phyloP scores from a whole-genome alignment of 495 filamentous ascomycete species.

The Neurospora sp. region DNA sequence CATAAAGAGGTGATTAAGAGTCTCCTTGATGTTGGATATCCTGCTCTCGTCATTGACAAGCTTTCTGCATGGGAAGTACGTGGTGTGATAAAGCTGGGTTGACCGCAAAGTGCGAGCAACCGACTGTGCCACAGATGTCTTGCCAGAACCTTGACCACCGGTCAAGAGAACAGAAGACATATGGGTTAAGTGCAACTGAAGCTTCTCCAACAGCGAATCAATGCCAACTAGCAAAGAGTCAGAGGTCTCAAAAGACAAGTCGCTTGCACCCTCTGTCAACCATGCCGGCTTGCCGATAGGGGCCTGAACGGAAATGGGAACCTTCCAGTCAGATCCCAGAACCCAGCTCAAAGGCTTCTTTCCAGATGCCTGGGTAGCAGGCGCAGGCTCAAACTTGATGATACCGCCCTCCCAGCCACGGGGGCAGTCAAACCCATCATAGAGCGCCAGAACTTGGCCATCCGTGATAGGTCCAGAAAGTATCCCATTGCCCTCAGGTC shows the following conservation, averaged over 20 bases:
- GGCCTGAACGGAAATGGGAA: conserved; percentile 61
- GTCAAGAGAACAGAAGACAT: conserved; percentile 82
- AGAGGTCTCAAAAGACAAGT: conserved; percentile 41
- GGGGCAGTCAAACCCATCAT: conserved; percentile 26
- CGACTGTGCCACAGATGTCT: conserved; percentile 57
- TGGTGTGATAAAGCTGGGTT: conserved; percentile 61
- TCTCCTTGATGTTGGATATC: conserved; percentile 84
- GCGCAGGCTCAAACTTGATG: conserved; percentile 56
- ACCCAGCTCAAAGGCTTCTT: conserved; percentile 59
- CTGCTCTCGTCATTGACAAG: conserved; percentile 82
- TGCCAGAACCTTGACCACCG: conserved; percentile 81
- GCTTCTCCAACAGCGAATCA: conserved; percentile 60
- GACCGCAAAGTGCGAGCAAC: conserved; percentile 56
- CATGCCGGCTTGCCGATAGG: conserved; percentile 53
- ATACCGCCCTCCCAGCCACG: conserved; percentile 65
- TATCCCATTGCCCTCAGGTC: conserved; percentile 46
- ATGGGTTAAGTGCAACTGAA: conserved; percentile 63
- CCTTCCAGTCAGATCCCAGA: conserved; percentile 61
- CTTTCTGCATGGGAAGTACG: conserved; percentile 73
- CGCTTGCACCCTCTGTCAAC: conserved; percentile 32
- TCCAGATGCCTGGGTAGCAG: conserved; percentile 29
- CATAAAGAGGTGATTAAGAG: conserved; percentile 71
- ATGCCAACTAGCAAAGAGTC: conserved; percentile 72
- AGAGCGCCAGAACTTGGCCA: conserved; percentile 59
- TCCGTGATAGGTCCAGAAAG: conserved; percentile 85